These are phyloP conservation scores for Acanthamoeba culbertsoni DNA, from an alignment of 208 protist genomes.

Conservation along the genomic window DNA sequence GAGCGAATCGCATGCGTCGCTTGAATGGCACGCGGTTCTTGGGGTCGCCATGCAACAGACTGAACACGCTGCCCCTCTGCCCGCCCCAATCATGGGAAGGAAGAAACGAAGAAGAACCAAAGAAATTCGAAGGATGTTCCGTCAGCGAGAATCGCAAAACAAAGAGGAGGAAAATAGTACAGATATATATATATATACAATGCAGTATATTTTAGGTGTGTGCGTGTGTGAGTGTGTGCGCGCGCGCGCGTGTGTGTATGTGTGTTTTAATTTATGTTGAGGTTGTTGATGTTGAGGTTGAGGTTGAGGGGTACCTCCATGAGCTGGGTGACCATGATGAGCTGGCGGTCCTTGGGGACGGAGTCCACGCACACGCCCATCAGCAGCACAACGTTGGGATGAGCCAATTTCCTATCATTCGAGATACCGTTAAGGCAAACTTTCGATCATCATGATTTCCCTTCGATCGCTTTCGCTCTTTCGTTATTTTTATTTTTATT, in stretches of 20 bases:
- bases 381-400: constrained; percentile 38
- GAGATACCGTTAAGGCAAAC: no score
- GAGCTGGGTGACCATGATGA: constrained; percentile 53
- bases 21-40: constrained; percentile 51
- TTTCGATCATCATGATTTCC: no score
- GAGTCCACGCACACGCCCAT: constrained; percentile 56
- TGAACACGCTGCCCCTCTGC: constrained; percentile 4
- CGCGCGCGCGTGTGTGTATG: no score
- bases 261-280: no score
- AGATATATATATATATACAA: no score
- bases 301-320: constrained; percentile 61
- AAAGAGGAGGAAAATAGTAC: neutral
- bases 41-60: constrained; percentile 18
- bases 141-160: neutral
- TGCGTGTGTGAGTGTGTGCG: no score
- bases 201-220: no score
- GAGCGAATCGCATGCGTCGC: constrained; percentile 32
- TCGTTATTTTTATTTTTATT: no score
- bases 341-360: neutral
- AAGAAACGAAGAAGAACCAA: neutral
- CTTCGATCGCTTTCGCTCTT: no score
- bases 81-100: neutral
- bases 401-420: neutral
- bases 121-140: no score
- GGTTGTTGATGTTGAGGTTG: no score